Base-by-base conservation (phyloP, 371 early-diverging fungal species). In the Apophysomyces trapeziformis region DNA sequence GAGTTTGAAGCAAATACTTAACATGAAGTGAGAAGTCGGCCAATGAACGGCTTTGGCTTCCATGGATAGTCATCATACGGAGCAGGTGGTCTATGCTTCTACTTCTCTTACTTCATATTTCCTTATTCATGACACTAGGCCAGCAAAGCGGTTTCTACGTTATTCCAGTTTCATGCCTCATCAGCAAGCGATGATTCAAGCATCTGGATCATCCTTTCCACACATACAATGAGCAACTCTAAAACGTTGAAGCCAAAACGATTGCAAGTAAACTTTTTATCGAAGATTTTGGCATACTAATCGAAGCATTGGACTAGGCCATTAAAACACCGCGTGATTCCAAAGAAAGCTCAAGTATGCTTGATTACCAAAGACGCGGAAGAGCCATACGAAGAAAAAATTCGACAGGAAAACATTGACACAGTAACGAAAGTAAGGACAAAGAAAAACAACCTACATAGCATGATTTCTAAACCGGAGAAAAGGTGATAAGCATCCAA, bases 281-380 rank as follows among this genome's bases (percentile, higher is more conserved):
- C 2, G 9, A 50, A n/a, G 21, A 26, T 26, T 21, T 7, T 21
- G 9, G 54, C 54, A 0, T 21, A 8, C 21, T 18, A 7, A 8
- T 21, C 32, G 9, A 21, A 50, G 16, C 54, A 4, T 9, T 18
- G 5, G 7, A 18, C 21, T 50, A 50, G 54, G 21, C 54, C 54
- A 7, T 50, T 50, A 21, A 50, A 21, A 21, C 54, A 50, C 21
- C 9, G 21, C 9, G 21, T 50, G 5, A 50, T 50, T 11, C 54
- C 54, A 9, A 26, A 50, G 21, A 21, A 50, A 8, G 21, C 21
- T 21, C 54, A 50, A 21, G 21, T 50, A 5, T 50, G 54, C 11
- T 11, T 50, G 54, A 50, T 50, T 21, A 50, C 54, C 32, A 50
- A 50, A 50, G 54, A 50, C 21, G 9, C 54, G 4, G 54, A 50